These are phyloP conservation scores for Neonectria faginata DNA, from an alignment of 2,329 filamentous ascomycete genomes.

Conservation along the genomic window DNA sequence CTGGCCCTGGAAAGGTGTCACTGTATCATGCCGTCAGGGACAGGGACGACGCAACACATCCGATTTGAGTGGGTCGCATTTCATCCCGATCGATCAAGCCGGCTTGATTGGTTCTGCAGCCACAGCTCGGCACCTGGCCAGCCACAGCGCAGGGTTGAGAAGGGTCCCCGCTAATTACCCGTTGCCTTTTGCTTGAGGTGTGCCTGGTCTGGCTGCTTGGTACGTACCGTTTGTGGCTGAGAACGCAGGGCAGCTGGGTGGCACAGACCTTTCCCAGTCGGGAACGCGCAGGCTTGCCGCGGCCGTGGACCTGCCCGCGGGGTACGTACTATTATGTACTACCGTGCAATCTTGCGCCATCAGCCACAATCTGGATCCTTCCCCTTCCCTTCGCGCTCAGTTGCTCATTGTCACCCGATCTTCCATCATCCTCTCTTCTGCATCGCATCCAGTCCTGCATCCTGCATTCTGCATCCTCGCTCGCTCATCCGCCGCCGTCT, in stretches of 20 bases:
- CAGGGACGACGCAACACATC: slow-evolving; percentile 6
- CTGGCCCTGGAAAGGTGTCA: not conserved
- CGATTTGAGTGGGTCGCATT: not conserved
- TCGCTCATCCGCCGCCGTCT: slow-evolving; percentile 5
- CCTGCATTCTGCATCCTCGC: slow-evolving; percentile 1
- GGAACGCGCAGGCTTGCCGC: not conserved
- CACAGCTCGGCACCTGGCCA: slow-evolving; percentile 31
- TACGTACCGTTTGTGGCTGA: not conserved
- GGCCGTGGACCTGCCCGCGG: no score
- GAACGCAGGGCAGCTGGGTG: not conserved
- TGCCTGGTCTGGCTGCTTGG: not conserved
- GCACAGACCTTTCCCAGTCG: slow-evolving; percentile 4
- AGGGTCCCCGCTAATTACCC: not conserved
- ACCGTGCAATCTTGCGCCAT: not conserved
- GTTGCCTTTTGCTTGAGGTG: not conserved
- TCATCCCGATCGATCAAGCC: slow-evolving; percentile 21
- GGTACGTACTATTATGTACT: not conserved
- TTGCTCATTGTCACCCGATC: slow-evolving; percentile 31
- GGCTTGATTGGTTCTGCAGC: slow-evolving; percentile 34
- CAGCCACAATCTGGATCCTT: slow-evolving; percentile 2
- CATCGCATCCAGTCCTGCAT: slow-evolving; percentile 17
- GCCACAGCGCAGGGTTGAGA: slow-evolving; percentile 30
- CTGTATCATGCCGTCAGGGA: slow-evolving; percentile 7
- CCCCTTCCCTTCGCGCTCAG: not conserved
- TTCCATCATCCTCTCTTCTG: slow-evolving; percentile 6